Evolutionary conservation across 2,329 filamentous ascomycete genomes (phyloP).

Genomic region (Samsoniella hepiali): DNA sequence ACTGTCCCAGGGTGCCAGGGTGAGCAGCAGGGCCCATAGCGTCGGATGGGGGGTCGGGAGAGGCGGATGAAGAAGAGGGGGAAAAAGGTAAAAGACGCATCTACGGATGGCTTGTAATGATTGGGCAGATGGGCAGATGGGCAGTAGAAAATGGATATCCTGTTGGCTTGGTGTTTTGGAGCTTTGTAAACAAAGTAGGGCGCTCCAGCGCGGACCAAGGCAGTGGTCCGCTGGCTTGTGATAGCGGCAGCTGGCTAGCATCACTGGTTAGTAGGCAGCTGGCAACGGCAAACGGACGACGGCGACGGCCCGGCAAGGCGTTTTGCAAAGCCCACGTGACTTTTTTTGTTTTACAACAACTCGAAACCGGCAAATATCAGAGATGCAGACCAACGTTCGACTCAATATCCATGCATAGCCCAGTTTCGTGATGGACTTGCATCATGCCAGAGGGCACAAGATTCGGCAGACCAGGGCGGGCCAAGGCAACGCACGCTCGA

Average conservation of each 20-base stretch:
- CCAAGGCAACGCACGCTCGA: background rate
- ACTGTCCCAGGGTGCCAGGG: background rate
- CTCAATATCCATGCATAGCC: background rate
- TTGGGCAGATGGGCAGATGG: too few species aligned
- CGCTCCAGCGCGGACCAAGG: background rate
- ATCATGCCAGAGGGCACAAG: background rate
- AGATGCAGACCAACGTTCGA: background rate
- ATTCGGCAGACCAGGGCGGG: background rate
- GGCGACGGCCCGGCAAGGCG: background rate
- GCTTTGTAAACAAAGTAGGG: background rate
- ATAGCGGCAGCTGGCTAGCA: background rate
- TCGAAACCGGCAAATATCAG: background rate
- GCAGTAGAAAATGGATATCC: background rate
- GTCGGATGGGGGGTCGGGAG: background rate
- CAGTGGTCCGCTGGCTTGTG: conserved; percentile 2
- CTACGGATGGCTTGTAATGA: background rate
- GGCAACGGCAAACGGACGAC: background rate
- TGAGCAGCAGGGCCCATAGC: background rate
- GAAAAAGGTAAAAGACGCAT: background rate
- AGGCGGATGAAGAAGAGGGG: background rate
- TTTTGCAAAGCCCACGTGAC: background rate
- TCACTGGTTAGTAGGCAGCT: background rate
- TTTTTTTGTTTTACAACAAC: background rate
- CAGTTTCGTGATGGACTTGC: background rate
- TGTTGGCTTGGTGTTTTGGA: conserved; percentile 5